Evolutionary conservation across 345 rosid genomes (phyloP).

Genomic region (Acer yangbiense): DNA sequence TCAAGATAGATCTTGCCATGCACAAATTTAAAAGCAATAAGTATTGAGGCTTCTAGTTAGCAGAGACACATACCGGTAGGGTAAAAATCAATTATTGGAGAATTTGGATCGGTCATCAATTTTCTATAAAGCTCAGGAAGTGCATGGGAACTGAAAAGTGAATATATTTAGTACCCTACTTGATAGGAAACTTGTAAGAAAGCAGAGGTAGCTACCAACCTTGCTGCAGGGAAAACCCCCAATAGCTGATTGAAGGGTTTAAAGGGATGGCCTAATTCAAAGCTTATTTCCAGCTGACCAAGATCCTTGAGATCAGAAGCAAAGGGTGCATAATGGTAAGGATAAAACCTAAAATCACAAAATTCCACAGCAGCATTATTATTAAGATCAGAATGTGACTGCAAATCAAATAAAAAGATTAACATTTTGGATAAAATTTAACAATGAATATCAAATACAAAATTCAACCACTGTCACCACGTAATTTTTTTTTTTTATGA

Average conservation of each 20-base stretch:
- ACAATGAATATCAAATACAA: not conserved
- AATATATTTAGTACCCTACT: conserved; percentile 19
- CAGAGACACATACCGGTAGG: conserved; percentile 59
- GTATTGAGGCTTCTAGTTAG: conserved; percentile 5
- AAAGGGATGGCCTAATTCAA: conserved; percentile 80
- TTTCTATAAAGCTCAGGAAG: conserved; percentile 76
- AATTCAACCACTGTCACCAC: not conserved
- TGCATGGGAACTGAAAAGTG: conserved; percentile 79
- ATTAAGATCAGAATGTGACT: not conserved
- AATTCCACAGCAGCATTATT: not conserved
- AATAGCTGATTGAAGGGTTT: conserved; percentile 93
- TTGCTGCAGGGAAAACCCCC: conserved; percentile 96
- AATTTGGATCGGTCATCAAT: conserved; percentile 84
- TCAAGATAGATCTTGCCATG: conserved; percentile 19
- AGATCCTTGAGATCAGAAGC: conserved; percentile 94
- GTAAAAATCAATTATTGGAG: conserved; percentile 87
- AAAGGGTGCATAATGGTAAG: conserved; percentile 97
- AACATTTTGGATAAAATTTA: not conserved
- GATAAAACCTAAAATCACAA: conserved; percentile 76
- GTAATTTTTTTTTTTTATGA: not conserved
- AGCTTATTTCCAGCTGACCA: conserved; percentile 61
- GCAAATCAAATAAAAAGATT: not conserved
- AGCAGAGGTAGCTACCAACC: conserved; percentile 40
- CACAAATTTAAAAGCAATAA: conserved; percentile 13
- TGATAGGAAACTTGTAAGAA: not conserved